A percentile compares a stretch with the other conserved stretches of the same genome.
Evolutionary conservation across 495 filamentous ascomycete genomes (phyloP).

Genomic region (Podospora fimiseda): DNA sequence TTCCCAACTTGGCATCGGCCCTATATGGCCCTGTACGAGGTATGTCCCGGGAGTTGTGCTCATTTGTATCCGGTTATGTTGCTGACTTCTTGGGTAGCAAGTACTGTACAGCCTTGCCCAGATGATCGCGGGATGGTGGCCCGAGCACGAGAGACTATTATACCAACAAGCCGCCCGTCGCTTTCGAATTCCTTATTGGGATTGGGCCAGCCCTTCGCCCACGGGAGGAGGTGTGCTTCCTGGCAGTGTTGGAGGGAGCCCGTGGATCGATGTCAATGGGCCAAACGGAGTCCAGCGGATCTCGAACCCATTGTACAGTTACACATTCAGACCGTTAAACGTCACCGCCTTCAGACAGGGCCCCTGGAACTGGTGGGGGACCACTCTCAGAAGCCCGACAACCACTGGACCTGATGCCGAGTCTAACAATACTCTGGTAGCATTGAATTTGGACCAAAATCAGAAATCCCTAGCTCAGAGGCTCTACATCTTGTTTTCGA

Average conservation of each 20-base stretch:
- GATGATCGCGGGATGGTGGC: slow-evolving; percentile 49
- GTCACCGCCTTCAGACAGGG: slow-evolving; percentile 32
- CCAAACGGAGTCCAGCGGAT: slow-evolving; percentile 50
- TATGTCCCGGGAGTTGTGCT: slow-evolving; percentile 25
- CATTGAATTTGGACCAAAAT: slow-evolving; percentile 42
- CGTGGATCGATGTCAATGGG: slow-evolving; percentile 41
- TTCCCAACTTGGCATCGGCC: slow-evolving; percentile 69
- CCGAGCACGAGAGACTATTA: slow-evolving; percentile 32
- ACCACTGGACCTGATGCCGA: slow-evolving; percentile 34
- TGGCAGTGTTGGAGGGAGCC: slow-evolving; percentile 36
- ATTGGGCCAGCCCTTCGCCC: slow-evolving; percentile 55
- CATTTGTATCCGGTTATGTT: background rate
- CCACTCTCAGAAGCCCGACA: slow-evolving; percentile 46
- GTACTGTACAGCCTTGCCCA: slow-evolving; percentile 46
- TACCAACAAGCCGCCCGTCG: slow-evolving; percentile 44
- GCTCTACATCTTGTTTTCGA: slow-evolving; percentile 55
- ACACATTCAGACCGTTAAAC: slow-evolving; percentile 52
- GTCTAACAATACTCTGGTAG: slow-evolving; percentile 48
- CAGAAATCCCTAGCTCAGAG: slow-evolving; percentile 39
- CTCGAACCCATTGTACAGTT: slow-evolving; percentile 56
- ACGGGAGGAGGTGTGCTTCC: slow-evolving; percentile 44
- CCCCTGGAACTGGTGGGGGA: slow-evolving; percentile 37
- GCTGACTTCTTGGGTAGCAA: slow-evolving; percentile 41
- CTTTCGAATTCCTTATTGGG: slow-evolving; percentile 64
- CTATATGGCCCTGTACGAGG: slow-evolving; percentile 63